Conservation (phyloP, 2,329 filamentous ascomycete genomes). For the Coniella lustricola region DNA sequence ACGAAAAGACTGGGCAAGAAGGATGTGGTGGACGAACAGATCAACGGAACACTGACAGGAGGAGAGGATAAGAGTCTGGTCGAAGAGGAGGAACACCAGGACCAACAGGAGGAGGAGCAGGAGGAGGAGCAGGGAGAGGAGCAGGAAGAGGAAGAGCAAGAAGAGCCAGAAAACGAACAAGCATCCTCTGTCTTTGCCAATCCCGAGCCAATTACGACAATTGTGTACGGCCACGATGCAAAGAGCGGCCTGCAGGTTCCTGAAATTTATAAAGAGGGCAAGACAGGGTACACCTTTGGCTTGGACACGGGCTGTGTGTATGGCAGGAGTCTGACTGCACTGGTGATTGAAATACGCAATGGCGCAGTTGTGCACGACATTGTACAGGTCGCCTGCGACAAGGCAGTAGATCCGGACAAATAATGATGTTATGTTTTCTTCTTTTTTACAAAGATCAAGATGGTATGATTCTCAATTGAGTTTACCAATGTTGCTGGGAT, state of each 20-base stretch:
- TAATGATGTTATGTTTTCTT: too few relatives aligned
- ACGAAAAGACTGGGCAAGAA: slow-evolving; percentile 20
- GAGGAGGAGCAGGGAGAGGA: slow-evolving; percentile 21
- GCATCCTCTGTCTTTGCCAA: too few relatives aligned
- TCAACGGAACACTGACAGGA: too few relatives aligned
- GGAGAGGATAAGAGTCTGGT: too few relatives aligned
- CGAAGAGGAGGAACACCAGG: not conserved
- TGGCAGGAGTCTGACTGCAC: slow-evolving; percentile 67
- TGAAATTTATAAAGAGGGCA: slow-evolving; percentile 11
- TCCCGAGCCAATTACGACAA: slow-evolving; percentile 45
- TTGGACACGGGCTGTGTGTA: slow-evolving; percentile 78
- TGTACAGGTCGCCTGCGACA: slow-evolving; percentile 36
- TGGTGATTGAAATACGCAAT: slow-evolving; percentile 57
- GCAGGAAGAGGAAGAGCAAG: slow-evolving; percentile 44
- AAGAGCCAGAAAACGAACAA: slow-evolving; percentile 30
- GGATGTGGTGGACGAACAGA: slow-evolving; percentile 3
- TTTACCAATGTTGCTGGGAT: too few relatives aligned
- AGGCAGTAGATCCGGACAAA: not conserved
- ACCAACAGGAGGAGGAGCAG: slow-evolving; percentile 38
- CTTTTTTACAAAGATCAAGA: too few relatives aligned
- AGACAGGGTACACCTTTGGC: slow-evolving; percentile 61
- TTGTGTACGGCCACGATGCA: slow-evolving; percentile 85
- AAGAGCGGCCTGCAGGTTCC: slow-evolving; percentile 54
- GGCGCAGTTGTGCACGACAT: slow-evolving; percentile 29
- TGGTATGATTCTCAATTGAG: too few relatives aligned